Conservation (phyloP, 805 yeast species). For the Suhomyces prunicola region DNA sequence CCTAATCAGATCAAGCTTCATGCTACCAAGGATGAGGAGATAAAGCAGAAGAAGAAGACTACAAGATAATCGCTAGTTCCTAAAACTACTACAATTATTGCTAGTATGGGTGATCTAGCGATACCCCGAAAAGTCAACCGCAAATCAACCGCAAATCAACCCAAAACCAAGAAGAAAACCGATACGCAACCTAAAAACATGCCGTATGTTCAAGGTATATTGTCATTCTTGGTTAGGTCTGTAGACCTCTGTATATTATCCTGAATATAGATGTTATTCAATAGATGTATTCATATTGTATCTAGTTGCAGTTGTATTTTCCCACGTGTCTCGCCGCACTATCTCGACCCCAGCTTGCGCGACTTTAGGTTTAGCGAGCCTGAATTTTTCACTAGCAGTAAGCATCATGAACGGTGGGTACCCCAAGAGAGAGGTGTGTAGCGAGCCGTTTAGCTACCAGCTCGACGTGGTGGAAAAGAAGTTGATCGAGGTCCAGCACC, state of each 20-base stretch:
- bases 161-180: too few species aligned
- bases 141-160: too few species aligned
- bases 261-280: background rate
- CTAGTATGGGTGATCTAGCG: too few species aligned
- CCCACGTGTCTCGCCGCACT: too few species aligned
- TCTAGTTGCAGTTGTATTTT: too few species aligned
- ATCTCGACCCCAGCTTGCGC: background rate
- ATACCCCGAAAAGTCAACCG: too few species aligned
- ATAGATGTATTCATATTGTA: background rate
- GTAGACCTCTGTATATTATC: background rate
- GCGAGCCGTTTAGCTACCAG: slow-evolving; percentile 35
- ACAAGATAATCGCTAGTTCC: background rate
- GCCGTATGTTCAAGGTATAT: too few species aligned
- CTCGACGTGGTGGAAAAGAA: slow-evolving; percentile 30
- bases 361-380: background rate
- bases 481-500: slow-evolving; percentile 31
- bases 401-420: background rate
- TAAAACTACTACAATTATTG: too few species aligned
- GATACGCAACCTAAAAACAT: too few species aligned
- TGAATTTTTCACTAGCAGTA: background rate
- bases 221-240: background rate
- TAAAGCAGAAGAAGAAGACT: slow-evolving; percentile 52
- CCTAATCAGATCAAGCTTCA: slow-evolving; percentile 80
- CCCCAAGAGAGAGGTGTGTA: slow-evolving; percentile 24
- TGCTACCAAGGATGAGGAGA: slow-evolving; percentile 81